Conservation (phyloP, 108 stramenopile genomes). For the Pseudonitzschia pungens region DNA sequence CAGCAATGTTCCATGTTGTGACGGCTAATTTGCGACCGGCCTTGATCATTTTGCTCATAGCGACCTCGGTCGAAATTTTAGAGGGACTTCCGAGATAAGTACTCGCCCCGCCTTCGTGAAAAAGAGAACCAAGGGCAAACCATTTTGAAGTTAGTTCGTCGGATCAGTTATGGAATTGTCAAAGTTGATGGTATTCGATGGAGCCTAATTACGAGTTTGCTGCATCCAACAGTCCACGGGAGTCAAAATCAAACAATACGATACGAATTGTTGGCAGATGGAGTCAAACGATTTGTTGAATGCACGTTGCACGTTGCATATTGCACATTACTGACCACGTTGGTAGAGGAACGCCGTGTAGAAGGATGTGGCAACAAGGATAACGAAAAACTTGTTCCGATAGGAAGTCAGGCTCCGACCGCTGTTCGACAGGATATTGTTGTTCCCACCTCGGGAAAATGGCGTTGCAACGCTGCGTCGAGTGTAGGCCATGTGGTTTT, state of each 20-base stretch:
- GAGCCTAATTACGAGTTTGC: too few species aligned
- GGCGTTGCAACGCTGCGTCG: constrained; percentile 19
- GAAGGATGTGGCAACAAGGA: constrained; percentile 51
- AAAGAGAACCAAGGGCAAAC: constrained; percentile 42
- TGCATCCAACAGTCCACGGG: too few species aligned
- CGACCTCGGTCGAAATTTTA: background rate
- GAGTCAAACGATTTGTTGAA: background rate
- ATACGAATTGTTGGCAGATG: background rate
- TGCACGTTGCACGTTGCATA: too few species aligned
- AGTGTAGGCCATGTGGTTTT: constrained; percentile 17
- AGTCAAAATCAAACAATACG: too few species aligned
- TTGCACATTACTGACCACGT: constrained; percentile 54
- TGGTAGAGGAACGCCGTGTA: constrained; percentile 80
- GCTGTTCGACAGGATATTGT: background rate
- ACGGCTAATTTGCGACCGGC: constrained; percentile 39
- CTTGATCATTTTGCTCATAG: constrained; percentile 32
- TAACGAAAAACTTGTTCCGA: constrained; percentile 64
- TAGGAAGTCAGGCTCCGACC: constrained; percentile 46
- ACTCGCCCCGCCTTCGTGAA: constrained; percentile 45
- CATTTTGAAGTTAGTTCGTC: background rate
- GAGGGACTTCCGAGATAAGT: constrained; percentile 29
- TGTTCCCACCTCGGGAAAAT: constrained; percentile 8
- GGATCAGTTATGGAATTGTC: too few species aligned
- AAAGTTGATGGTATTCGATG: too few species aligned
- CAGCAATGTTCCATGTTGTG: constrained; percentile 91